Conservation (phyloP, 495 filamentous ascomycete species). For the Hyphodiscus hymeniophilus region DNA sequence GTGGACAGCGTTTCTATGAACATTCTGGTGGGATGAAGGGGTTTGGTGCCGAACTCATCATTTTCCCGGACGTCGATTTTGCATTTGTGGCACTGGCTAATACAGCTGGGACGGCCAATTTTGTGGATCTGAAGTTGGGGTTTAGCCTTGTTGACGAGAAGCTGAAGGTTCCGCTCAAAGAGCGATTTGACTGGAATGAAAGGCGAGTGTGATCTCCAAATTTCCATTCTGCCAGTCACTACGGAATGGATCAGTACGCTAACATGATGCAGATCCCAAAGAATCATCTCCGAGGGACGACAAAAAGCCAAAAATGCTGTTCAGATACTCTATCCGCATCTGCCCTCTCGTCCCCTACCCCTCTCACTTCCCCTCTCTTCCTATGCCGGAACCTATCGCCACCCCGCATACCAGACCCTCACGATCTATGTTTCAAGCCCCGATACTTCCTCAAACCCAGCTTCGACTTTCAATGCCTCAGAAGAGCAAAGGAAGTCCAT, state of each 20-base stretch:
- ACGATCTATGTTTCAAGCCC: too few relatives aligned
- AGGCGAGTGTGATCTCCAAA: constrained; percentile 8
- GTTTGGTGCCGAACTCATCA: constrained; percentile 34
- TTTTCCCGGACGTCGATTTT: constrained; percentile 36
- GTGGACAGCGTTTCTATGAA: neutral
- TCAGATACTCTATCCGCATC: neutral
- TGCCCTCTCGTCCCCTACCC: neutral
- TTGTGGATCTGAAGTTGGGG: constrained; percentile 23
- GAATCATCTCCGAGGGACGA: neutral
- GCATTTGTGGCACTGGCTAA: constrained; percentile 41
- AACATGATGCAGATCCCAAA: neutral
- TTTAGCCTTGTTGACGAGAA: constrained; percentile 35
- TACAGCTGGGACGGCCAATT: constrained; percentile 26
- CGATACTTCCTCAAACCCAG: too few relatives aligned
- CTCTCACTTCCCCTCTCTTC: neutral
- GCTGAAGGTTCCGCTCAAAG: constrained; percentile 24
- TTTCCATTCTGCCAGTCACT: too few relatives aligned
- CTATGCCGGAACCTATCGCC: neutral
- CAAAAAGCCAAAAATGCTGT: neutral
- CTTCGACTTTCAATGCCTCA: too few relatives aligned
- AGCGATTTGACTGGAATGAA: constrained; percentile 26
- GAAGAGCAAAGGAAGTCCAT: too few relatives aligned
- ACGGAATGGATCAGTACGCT: too few relatives aligned
- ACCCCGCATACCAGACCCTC: neutral
- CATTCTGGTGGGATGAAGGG: constrained; percentile 40